Conservation (phyloP, 164 flowering plant genomes). For the Vitis riparia region DNA sequence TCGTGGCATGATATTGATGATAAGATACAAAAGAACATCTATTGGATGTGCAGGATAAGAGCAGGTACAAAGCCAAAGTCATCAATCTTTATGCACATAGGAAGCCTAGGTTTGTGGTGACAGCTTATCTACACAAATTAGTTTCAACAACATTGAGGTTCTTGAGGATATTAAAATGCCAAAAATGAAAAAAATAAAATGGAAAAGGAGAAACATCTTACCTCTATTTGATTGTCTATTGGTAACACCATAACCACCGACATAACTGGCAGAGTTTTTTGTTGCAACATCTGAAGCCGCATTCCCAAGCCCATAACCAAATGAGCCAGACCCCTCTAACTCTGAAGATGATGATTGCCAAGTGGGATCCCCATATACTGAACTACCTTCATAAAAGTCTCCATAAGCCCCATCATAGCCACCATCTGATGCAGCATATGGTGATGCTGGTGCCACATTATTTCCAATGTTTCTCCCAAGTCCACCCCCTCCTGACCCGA, state of each 20-base stretch:
- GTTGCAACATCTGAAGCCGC: conserved; percentile 49
- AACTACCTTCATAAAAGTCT: conserved; percentile 45
- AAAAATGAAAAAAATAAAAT: neutral
- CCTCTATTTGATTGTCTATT: conserved; percentile 83
- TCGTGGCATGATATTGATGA: neutral
- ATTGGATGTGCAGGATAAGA: neutral
- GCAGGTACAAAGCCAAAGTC: neutral
- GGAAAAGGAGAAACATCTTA: conserved; percentile 16
- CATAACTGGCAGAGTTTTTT: conserved; percentile 51
- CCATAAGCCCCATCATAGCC: conserved; percentile 46
- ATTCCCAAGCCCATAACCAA: conserved; percentile 65
- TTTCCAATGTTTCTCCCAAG: conserved; percentile 55
- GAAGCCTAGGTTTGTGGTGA: neutral
- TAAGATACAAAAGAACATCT: neutral
- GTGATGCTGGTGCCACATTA: conserved; percentile 26
- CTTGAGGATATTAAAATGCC: neutral
- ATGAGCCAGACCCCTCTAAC: conserved; percentile 52
- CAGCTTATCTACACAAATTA: too few species aligned
- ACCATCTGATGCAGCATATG: conserved; percentile 47
- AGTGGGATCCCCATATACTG: conserved; percentile 58
- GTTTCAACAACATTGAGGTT: too few species aligned
- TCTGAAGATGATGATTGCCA: conserved; percentile 68
- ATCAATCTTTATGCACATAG: neutral
- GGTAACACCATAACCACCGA: conserved; percentile 60
- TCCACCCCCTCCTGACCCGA: conserved; percentile 44